These are phyloP conservation scores for Zygosaccharomyces kombuchaensis DNA, from an alignment of 805 yeast genomes.

Conservation along the genomic window DNA sequence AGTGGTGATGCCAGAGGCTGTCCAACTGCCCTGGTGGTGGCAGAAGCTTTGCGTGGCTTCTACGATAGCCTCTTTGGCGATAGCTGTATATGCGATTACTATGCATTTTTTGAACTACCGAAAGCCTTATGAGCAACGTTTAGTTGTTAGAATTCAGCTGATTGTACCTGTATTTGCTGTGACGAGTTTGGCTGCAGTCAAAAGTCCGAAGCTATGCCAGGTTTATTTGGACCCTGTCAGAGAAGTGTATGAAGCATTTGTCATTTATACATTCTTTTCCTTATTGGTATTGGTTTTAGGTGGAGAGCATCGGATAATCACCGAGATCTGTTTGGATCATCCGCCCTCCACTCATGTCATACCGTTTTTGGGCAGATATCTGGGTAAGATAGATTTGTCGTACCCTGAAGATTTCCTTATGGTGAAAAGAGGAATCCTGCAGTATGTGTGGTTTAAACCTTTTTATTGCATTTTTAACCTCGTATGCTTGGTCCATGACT, in stretches of 20 bases:
- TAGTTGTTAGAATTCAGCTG: constrained; percentile 74
- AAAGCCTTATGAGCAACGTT: constrained; percentile 82
- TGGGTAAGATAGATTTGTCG: constrained; percentile 68
- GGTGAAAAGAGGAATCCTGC: constrained; percentile 82
- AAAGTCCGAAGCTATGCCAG: constrained; percentile 42
- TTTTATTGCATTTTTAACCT: constrained; percentile 55
- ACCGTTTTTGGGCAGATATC: constrained; percentile 43
- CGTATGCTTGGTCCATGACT: constrained; percentile 43
- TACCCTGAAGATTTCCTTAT: constrained; percentile 76
- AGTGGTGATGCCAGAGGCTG: constrained; percentile 8
- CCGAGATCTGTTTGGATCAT: constrained; percentile 65
- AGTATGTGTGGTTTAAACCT: constrained; percentile 94
- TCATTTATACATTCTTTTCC: constrained; percentile 87
- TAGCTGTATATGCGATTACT: constrained; percentile 44
- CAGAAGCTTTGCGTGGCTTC: constrained; percentile 23
- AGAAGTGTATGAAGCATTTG: constrained; percentile 94
- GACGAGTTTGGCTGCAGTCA: constrained; percentile 57
- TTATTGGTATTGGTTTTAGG: constrained; percentile 79
- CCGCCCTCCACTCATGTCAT: constrained; percentile 64
- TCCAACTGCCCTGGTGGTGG: constrained; percentile 26
- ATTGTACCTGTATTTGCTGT: constrained; percentile 79
- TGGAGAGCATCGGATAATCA: constrained; percentile 78
- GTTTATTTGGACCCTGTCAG: constrained; percentile 63
- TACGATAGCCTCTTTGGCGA: constrained; percentile 34
- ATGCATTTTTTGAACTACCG: constrained; percentile 69